phyloP scores from a whole-genome alignment of 768 basidiomycete species.

The Russula lepida region DNA sequence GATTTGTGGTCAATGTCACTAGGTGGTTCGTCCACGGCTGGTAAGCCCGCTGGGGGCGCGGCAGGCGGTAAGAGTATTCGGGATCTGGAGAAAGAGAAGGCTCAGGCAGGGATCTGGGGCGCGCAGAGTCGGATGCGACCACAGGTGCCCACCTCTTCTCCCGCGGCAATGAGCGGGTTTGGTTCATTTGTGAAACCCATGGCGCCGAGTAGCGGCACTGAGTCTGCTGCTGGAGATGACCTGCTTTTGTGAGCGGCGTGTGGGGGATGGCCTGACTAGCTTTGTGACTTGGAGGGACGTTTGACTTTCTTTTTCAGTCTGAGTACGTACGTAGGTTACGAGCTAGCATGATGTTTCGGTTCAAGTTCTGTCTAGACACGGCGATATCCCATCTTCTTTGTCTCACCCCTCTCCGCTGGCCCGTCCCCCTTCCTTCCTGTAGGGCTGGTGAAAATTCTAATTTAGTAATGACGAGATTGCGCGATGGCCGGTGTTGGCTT shows the following conservation, averaged over 20 bases:
- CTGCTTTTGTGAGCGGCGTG: slow-evolving; percentile 29
- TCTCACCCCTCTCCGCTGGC: neutral
- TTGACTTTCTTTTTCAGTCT: neutral
- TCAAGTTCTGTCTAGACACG: neutral
- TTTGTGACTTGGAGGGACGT: neutral
- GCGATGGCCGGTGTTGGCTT: neutral
- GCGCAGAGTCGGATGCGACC: slow-evolving; percentile 20
- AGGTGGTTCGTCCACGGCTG: slow-evolving; percentile 38
- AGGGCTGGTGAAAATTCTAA: neutral
- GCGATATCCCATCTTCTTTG: neutral
- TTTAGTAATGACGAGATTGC: neutral
- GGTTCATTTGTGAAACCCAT: slow-evolving; percentile 25
- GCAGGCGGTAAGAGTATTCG: slow-evolving; percentile 61
- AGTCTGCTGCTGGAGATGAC: slow-evolving; percentile 31
- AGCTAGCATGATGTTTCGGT: neutral
- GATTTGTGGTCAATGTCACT: slow-evolving; percentile 85
- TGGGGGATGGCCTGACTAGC: neutral
- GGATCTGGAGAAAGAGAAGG: slow-evolving; percentile 84
- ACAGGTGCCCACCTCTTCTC: slow-evolving; percentile 15
- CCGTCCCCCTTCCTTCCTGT: no score
- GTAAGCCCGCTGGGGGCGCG: slow-evolving; percentile 29
- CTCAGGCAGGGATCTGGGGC: slow-evolving; percentile 76
- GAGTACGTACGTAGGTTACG: neutral
- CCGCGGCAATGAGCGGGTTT: slow-evolving; percentile 21
- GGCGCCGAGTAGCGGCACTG: slow-evolving; percentile 18